Evolutionary conservation across 2,329 filamentous ascomycete genomes (phyloP).

Genomic region (Verticillium zaregamsianum): DNA sequence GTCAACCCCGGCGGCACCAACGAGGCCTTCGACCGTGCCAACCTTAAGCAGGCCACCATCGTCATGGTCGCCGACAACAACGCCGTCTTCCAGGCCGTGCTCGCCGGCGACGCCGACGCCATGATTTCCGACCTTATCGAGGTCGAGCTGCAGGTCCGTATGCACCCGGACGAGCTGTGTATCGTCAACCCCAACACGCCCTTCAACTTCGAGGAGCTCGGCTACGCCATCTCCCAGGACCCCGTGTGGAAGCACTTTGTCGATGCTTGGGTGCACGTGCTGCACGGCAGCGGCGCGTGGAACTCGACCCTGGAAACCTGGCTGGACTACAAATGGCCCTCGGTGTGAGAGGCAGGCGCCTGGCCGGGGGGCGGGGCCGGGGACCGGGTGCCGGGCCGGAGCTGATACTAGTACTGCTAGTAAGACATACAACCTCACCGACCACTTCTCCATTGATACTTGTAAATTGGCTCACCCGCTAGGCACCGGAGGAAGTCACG

Average conservation of each 20-base stretch:
- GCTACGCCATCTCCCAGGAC: constrained; percentile 6
- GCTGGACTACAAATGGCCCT: constrained; percentile 12
- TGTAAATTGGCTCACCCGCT: no score
- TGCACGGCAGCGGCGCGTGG: constrained; percentile 9
- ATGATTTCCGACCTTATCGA: constrained; percentile 12
- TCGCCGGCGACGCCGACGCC: constrained; percentile 6
- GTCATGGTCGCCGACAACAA: constrained; percentile 11
- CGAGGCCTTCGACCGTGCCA: constrained; percentile 12
- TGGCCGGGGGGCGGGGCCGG: no score
- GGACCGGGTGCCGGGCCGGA: no score
- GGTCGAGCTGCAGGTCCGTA: constrained; percentile 8
- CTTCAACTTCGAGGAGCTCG: constrained; percentile 12
- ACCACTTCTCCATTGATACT: no score
- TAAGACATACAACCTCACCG: no score
- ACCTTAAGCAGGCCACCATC: constrained; percentile 5
- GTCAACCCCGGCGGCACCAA: constrained; percentile 11
- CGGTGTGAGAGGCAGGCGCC: background rate
- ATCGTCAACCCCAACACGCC: constrained; percentile 6
- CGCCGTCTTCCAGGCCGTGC: constrained; percentile 7
- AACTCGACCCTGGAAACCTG: constrained; percentile 8
- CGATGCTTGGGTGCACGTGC: constrained; percentile 10
- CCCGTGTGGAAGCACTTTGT: constrained; percentile 12
- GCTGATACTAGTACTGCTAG: no score
- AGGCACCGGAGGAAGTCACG: no score
- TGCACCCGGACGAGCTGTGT: constrained; percentile 7